Evolutionary conservation across 108 stramenopile species (phyloP).

Genomic region (Nitzschia putrida): DNA sequence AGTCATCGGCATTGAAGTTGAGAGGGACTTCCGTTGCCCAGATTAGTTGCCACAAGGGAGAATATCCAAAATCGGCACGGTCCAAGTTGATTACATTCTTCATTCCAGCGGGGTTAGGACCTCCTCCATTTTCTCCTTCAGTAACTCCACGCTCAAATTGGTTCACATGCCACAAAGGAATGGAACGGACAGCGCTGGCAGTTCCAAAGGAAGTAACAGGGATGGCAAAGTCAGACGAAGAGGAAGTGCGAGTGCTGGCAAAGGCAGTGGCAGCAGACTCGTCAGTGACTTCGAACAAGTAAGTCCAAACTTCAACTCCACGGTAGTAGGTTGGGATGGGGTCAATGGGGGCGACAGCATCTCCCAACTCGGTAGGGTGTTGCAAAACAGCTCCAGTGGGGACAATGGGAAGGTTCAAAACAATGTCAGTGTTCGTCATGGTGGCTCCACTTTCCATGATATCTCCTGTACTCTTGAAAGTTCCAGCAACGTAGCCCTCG

Average conservation of each 20-base stretch:
- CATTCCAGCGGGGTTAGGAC: constrained; percentile 26
- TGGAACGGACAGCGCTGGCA: constrained; percentile 2
- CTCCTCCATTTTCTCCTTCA: constrained; percentile 16
- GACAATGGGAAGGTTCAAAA: constrained; percentile 34
- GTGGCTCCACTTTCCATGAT: constrained; percentile 9
- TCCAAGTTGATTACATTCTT: constrained; percentile 29
- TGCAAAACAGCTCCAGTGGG: constrained; percentile 29
- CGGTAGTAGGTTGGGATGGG: constrained; percentile 18
- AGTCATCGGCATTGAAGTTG: constrained; percentile 30
- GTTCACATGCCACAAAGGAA: constrained; percentile 37
- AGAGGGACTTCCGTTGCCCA: constrained; percentile 34
- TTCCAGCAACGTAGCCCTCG: constrained; percentile 16
- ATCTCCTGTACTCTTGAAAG: constrained; percentile 19
- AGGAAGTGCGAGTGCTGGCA: constrained; percentile 6
- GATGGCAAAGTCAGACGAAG: constrained; percentile 8
- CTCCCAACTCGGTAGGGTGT: constrained; percentile 7
- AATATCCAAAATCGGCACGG: constrained; percentile 27
- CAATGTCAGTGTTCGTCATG: constrained; percentile 13
- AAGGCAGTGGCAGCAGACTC: constrained; percentile 17
- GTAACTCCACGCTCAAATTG: constrained; percentile 21
- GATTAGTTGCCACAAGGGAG: constrained; percentile 32
- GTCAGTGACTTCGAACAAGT: constrained; percentile 29
- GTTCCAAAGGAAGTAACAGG: constrained; percentile 18
- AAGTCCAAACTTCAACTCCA: constrained; percentile 25
- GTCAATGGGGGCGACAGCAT: constrained; percentile 18